Conservation (phyloP, 768 basidiomycete species). For the Macrolepiota dolichaula region DNA sequence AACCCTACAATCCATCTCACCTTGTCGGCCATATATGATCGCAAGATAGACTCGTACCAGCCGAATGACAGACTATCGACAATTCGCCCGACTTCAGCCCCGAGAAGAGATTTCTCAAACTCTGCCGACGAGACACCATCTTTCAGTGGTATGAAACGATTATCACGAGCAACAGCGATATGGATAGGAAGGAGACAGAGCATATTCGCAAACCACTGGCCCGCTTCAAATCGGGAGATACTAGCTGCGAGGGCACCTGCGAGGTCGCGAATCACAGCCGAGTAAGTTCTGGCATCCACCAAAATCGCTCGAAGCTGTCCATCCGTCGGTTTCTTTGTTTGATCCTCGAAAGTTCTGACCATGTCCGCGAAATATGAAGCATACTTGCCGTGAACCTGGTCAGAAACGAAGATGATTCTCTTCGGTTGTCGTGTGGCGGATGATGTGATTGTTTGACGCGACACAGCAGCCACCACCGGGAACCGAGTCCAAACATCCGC, state of each 20-base stretch:
- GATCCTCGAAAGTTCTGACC: slow-evolving; percentile 42
- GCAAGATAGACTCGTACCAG: slow-evolving; percentile 65
- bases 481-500: slow-evolving; percentile 59
- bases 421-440: slow-evolving; percentile 28
- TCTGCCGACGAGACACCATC: slow-evolving; percentile 47
- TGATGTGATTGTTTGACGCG: slow-evolving; percentile 34
- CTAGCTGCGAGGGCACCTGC: not conserved
- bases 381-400: slow-evolving; percentile 25
- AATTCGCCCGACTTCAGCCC: slow-evolving; percentile 56
- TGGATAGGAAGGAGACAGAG: slow-evolving; percentile 65
- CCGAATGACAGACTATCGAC: slow-evolving; percentile 55
- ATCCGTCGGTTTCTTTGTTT: slow-evolving; percentile 50
- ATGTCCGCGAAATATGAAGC: slow-evolving; percentile 41
- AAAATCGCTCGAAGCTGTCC: slow-evolving; percentile 35
- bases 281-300: slow-evolving; percentile 20
- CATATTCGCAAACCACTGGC: slow-evolving; percentile 62
- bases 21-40: slow-evolving; percentile 59
- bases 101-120: slow-evolving; percentile 50
- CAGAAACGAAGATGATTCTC: slow-evolving; percentile 42
- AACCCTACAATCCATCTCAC: slow-evolving; percentile 18
- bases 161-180: slow-evolving; percentile 55
- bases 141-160: slow-evolving; percentile 58
- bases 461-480: slow-evolving; percentile 52
- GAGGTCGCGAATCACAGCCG: not conserved
- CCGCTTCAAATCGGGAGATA: slow-evolving; percentile 38